phyloP scores from a whole-genome alignment of 805 yeast genomes.

The Wickerhamiella galacta region DNA sequence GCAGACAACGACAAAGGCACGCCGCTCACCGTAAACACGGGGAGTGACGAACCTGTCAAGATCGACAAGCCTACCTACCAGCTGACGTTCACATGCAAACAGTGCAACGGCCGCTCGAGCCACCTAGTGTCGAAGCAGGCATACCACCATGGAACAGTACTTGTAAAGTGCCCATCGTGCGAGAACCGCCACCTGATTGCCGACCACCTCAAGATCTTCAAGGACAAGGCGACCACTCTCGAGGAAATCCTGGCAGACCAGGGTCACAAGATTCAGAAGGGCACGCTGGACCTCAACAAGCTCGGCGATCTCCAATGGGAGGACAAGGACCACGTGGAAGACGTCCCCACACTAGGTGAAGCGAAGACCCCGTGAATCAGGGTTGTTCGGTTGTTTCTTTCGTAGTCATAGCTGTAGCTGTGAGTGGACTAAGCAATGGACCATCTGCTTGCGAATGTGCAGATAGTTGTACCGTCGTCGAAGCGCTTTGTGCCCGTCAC shows the following conservation, averaged over 20 bases:
- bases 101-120: constrained; percentile 66
- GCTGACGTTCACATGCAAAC: constrained; percentile 86
- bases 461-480: neutral
- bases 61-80: constrained; percentile 64
- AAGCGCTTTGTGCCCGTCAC: constrained; percentile 6
- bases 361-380: too few relatives aligned
- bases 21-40: too few relatives aligned
- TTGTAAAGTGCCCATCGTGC: constrained; percentile 87
- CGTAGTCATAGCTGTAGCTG: too few relatives aligned
- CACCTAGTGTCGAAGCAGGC: constrained; percentile 91
- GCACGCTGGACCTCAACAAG: constrained; percentile 38
- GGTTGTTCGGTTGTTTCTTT: too few relatives aligned
- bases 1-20: too few relatives aligned
- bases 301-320: constrained; percentile 20
- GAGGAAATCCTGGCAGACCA: constrained; percentile 61
- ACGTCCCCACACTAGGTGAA: too few relatives aligned
- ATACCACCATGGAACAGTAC: constrained; percentile 68
- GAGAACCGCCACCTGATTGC: constrained; percentile 78
- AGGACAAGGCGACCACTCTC: constrained; percentile 60
- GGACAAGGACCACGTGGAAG: constrained; percentile 6
- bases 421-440: too few relatives aligned
- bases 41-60: constrained; percentile 26
- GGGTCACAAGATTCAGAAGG: constrained; percentile 57
- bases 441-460: neutral
- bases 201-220: constrained; percentile 68